A percentile compares a stretch with the other conserved stretches of the same genome.
Evolutionary conservation across 805 yeast genomes (phyloP).

Genomic region (Pichia deserticola): DNA sequence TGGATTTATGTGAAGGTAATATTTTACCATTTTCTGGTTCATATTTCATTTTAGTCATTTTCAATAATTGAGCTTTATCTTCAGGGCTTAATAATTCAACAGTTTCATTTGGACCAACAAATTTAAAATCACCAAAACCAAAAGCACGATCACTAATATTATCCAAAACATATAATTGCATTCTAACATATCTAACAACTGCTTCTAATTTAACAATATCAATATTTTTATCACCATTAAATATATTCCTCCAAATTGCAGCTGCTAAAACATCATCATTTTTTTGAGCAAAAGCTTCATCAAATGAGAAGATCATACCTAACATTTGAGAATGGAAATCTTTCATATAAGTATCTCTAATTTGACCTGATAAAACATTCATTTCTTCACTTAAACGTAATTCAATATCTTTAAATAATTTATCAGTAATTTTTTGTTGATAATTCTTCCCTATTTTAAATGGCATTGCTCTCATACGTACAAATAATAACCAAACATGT

Average conservation of each 20-base stretch:
- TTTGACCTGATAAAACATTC: constrained; percentile 72
- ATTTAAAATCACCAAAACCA: constrained; percentile 81
- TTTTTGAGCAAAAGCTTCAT: constrained; percentile 79
- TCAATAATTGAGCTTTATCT: constrained; percentile 50
- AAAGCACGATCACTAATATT: constrained; percentile 86
- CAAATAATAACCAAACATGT: constrained; percentile 90
- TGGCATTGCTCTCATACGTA: constrained; percentile 95
- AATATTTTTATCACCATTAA: constrained; percentile 73
- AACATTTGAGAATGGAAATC: constrained; percentile 86
- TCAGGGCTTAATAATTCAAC: constrained; percentile 64
- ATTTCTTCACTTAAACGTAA: constrained; percentile 76
- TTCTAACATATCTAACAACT: constrained; percentile 80
- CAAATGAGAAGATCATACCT: constrained; percentile 86
- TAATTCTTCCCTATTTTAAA: constrained; percentile 80
- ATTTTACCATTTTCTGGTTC: constrained; percentile 40
- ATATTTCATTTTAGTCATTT: constrained; percentile 44
- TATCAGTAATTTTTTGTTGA: constrained; percentile 86
- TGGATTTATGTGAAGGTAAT: constrained; percentile 55
- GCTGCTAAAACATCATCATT: constrained; percentile 65
- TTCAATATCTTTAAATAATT: constrained; percentile 87
- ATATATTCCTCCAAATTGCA: constrained; percentile 86
- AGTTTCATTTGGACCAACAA: constrained; percentile 73
- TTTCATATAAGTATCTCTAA: constrained; percentile 78
- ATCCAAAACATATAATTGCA: constrained; percentile 80
- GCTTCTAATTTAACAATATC: constrained; percentile 84